Percentiles rank a stretch among this genome's conserved stretches.
Conservation (phyloP, 2,329 filamentous ascomycete genomes). For the Neofusicoccum kwambonambiense region DNA sequence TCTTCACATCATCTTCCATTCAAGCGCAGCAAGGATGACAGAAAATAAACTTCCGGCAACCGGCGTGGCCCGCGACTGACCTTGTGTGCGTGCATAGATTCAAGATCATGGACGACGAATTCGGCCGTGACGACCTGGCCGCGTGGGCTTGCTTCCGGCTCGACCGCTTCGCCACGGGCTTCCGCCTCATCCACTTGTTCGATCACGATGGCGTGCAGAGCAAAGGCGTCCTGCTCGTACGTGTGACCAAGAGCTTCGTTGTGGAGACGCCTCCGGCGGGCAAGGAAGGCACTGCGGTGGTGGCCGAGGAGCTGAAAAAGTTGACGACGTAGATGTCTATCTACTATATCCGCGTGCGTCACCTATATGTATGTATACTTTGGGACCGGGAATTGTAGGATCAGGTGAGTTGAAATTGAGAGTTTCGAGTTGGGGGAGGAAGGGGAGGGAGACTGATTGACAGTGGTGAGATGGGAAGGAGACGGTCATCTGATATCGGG, state of each 20-base stretch:
- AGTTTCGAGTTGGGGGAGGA: no score
- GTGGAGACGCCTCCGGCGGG: neutral
- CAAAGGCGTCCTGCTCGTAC: conserved; percentile 70
- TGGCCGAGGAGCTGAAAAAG: neutral
- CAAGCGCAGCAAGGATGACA: no score
- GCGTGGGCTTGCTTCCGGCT: conserved; percentile 88
- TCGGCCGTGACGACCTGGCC: conserved; percentile 73
- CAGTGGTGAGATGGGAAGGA: no score
- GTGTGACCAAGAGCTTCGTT: conserved; percentile 59
- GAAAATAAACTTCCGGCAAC: neutral
- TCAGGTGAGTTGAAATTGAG: no score
- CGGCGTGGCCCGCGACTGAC: neutral
- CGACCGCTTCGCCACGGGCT: conserved; percentile 73
- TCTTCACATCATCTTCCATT: no score
- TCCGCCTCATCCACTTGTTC: conserved; percentile 73
- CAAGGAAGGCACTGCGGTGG: neutral
- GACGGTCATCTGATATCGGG: neutral
- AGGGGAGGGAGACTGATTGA: no score
- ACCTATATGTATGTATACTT: no score
- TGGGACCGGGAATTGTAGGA: no score
- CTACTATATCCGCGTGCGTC: no score
- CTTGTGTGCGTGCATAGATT: conserved; percentile 51
- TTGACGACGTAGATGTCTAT: neutral
- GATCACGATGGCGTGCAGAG: conserved; percentile 66
- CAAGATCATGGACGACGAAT: conserved; percentile 84